Evolutionary conservation across 2,329 filamentous ascomycete genomes (phyloP).

Genomic region (Ophiocordyceps robertsii): DNA sequence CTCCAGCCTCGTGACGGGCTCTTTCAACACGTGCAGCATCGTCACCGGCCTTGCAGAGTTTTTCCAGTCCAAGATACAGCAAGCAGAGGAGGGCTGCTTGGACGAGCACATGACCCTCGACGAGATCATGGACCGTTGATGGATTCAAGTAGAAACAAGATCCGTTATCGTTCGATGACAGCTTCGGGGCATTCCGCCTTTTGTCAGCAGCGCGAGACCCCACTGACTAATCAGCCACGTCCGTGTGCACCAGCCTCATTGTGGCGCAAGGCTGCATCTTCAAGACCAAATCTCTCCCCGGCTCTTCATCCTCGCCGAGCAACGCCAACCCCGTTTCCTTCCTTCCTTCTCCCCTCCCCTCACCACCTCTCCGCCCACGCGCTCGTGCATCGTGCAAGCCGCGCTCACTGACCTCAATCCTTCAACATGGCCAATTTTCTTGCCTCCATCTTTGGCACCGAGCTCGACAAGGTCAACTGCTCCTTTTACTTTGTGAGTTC

Average conservation of each 20-base stretch:
- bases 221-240: constrained; percentile 13
- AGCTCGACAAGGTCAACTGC: constrained; percentile 99
- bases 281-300: constrained; percentile 1
- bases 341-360: constrained; percentile 1
- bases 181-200: too few species aligned
- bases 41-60: too few species aligned
- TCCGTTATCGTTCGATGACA: too few species aligned
- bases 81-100: too few species aligned
- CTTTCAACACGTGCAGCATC: too few species aligned
- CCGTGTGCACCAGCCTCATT: constrained; percentile 14
- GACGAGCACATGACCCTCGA: too few species aligned
- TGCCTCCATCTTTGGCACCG: constrained; percentile 97
- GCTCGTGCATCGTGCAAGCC: not conserved
- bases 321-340: not conserved
- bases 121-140: too few species aligned
- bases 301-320: too few species aligned
- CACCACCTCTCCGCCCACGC: constrained; percentile 1
- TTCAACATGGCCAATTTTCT: constrained; percentile 85
- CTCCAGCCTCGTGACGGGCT: too few species aligned
- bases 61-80: too few species aligned
- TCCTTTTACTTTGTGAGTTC: constrained; percentile 70
- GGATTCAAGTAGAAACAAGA: too few species aligned
- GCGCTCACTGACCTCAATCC: not conserved
- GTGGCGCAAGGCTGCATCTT: constrained; percentile 1
- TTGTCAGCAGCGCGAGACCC: not conserved